phyloP scores from a whole-genome alignment of 495 filamentous ascomycete species.

The Letharia lupina region DNA sequence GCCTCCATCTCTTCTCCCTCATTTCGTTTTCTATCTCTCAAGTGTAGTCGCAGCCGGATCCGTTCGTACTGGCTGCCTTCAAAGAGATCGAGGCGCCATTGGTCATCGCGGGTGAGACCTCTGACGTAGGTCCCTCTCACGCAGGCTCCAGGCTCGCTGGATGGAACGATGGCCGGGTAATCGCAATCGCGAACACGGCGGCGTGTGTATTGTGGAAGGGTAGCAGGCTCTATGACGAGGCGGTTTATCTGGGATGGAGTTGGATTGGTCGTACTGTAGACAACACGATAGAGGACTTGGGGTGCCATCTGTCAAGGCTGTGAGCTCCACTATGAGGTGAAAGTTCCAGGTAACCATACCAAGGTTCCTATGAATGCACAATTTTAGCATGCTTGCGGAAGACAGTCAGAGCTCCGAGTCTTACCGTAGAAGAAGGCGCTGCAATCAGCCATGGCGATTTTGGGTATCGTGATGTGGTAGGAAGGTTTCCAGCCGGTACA shows the following conservation, averaged over 20 bases:
- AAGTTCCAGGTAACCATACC: constrained; percentile 25
- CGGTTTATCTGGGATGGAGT: constrained; percentile 43
- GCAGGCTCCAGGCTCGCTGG: constrained; percentile 22
- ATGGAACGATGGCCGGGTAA: constrained; percentile 74
- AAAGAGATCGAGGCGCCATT: constrained; percentile 70
- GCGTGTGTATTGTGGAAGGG: constrained; percentile 63
- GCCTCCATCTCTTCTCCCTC: constrained; percentile 47
- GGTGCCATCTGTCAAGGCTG: constrained; percentile 57
- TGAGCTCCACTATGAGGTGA: constrained; percentile 26
- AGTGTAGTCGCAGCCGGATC: constrained; percentile 47
- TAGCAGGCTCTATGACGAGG: constrained; percentile 61
- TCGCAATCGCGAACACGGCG: constrained; percentile 59
- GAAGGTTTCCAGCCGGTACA: not conserved
- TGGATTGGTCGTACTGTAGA: constrained; percentile 52
- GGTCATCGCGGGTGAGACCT: constrained; percentile 68
- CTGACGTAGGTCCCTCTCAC: constrained; percentile 75
- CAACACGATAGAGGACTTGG: constrained; percentile 72
- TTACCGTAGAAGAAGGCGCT: constrained; percentile 53
- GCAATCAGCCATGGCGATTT: constrained; percentile 36
- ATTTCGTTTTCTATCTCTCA: constrained; percentile 37
- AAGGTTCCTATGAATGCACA: constrained; percentile 26
- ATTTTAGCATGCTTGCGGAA: not conserved
- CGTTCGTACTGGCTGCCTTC: constrained; percentile 72
- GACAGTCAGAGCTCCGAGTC: not conserved
- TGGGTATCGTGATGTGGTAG: not conserved